Conservation (phyloP, 1,284 basidiomycete genomes). For the Termitomyces sp. region DNA sequence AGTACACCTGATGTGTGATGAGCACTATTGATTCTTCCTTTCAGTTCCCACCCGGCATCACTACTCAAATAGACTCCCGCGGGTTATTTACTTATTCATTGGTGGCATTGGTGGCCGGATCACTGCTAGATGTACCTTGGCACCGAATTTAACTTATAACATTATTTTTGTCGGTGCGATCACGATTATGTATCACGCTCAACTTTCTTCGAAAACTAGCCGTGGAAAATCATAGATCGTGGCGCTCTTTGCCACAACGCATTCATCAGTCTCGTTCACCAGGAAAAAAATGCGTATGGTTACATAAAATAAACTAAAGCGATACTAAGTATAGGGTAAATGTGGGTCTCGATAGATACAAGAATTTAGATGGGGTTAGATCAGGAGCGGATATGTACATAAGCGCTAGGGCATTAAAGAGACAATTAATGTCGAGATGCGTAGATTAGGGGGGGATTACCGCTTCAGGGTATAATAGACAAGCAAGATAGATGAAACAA, state of each 20-base stretch:
- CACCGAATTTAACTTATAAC: neutral
- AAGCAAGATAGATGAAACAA: conserved; percentile 28
- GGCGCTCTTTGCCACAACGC: neutral
- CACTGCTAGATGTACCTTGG: neutral
- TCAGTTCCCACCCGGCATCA: neutral
- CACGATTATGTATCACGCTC: neutral
- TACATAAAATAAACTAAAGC: conserved; percentile 18
- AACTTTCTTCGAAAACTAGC: neutral
- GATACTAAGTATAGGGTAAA: conserved; percentile 11
- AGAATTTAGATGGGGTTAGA: conserved; percentile 12
- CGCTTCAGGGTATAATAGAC: conserved; percentile 32
- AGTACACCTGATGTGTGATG: neutral
- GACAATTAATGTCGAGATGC: conserved; percentile 32
- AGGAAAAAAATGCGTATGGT: conserved; percentile 12
- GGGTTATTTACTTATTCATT: neutral
- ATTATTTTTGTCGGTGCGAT: neutral
- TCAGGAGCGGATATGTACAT: conserved; percentile 26
- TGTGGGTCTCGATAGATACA: conserved; percentile 17
- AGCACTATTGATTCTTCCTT: neutral
- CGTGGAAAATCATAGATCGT: neutral
- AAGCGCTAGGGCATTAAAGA: conserved; percentile 29
- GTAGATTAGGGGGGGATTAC: conserved; percentile 32
- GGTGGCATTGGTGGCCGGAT: neutral
- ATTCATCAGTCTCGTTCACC: neutral
- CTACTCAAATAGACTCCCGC: neutral